A percentile compares a stretch with the other conserved stretches of the same genome.
These are phyloP conservation scores for Collybiopsis confluens DNA, from an alignment of 768 basidiomycete species.

Conservation along the genomic window DNA sequence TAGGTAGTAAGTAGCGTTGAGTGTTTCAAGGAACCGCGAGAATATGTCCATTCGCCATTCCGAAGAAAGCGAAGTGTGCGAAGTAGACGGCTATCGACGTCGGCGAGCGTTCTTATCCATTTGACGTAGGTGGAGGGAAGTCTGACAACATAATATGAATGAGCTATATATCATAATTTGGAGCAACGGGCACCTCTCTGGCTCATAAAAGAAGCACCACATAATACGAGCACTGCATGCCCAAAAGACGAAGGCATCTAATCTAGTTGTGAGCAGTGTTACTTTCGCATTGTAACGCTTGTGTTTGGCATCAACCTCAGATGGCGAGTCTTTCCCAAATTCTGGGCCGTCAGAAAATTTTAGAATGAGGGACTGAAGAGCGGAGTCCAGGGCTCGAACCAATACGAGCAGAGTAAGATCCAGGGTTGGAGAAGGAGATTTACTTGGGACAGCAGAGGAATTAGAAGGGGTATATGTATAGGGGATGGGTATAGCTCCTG, in stretches of 20 bases:
- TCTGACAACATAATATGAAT: too few species aligned
- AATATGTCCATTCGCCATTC: constrained; percentile 58
- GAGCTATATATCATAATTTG: too few species aligned
- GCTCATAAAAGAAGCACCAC: constrained; percentile 86
- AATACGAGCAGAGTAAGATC: constrained; percentile 66
- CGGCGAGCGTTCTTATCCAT: constrained; percentile 73
- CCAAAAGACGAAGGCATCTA: constrained; percentile 77
- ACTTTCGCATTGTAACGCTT: background rate
- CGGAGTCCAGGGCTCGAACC: constrained; percentile 65
- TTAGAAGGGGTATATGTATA: constrained; percentile 12
- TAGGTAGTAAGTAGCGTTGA: constrained; percentile 39
- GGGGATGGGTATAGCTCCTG: constrained; percentile 15
- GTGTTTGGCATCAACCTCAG: background rate
- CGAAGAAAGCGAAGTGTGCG: constrained; percentile 50
- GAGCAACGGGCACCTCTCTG: constrained; percentile 66
- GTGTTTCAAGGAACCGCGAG: constrained; percentile 33
- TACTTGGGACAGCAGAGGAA: constrained; percentile 11
- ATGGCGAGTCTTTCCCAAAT: background rate
- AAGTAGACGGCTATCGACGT: constrained; percentile 58
- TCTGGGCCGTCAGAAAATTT: constrained; percentile 9
- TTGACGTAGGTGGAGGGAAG: constrained; percentile 66
- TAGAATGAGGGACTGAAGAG: constrained; percentile 49
- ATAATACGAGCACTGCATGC: constrained; percentile 80
- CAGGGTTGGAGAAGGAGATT: constrained; percentile 48
- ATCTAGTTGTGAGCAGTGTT: constrained; percentile 32